Conservation (phyloP, 176 grass and related monocot species). For the Tillandsia leiboldiana region DNA sequence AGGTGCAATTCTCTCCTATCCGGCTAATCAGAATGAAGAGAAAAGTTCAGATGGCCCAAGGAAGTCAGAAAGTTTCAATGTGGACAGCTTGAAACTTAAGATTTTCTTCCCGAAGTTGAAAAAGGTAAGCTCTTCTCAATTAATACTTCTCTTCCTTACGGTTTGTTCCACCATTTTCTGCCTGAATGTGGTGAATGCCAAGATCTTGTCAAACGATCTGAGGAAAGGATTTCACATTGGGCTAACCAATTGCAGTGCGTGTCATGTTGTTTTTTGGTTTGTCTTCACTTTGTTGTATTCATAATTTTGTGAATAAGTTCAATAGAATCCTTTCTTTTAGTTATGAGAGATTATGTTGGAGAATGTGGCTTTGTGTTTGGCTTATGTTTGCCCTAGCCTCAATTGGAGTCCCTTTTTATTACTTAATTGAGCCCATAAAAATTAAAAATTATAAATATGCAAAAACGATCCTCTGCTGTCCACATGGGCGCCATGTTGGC, state of each 20-base stretch:
- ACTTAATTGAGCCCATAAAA: no score
- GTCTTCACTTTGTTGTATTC: no score
- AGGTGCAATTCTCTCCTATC: constrained; percentile 27
- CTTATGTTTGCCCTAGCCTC: neutral
- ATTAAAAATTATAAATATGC: no score
- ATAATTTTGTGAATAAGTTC: no score
- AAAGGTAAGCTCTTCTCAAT: constrained; percentile 39
- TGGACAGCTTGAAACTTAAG: constrained; percentile 43
- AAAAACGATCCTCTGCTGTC: no score
- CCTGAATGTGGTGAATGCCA: neutral
- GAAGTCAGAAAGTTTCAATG: constrained; percentile 18
- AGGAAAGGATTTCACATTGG: neutral
- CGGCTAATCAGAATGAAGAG: constrained; percentile 10
- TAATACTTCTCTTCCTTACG: neutral
- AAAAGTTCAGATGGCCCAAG: constrained; percentile 21
- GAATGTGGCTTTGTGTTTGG: neutral
- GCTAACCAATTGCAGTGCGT: no score
- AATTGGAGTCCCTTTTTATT: no score
- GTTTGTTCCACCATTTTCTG: neutral
- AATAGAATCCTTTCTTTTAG: neutral
- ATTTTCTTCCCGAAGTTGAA: constrained; percentile 78
- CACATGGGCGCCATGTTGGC: no score
- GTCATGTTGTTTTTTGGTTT: no score
- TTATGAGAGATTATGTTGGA: neutral
- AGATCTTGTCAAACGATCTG: neutral